Base-by-base conservation (phyloP, 192 early-diverging fungal genomes). In the Thoreauomyces humboldtii region DNA sequence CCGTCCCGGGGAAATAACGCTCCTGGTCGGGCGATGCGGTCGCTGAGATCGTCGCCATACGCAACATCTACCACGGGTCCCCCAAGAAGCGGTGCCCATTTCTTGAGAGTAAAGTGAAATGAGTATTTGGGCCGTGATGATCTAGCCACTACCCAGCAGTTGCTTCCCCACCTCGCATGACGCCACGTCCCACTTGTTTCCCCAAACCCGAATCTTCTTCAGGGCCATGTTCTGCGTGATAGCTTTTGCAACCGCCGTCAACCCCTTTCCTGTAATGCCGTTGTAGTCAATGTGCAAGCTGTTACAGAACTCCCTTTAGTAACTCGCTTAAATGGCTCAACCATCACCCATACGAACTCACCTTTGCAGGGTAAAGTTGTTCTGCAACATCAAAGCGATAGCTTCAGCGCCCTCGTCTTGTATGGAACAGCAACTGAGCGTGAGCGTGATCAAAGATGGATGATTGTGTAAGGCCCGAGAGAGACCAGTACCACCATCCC, bases 401-500 rank as follows among this genome's bases (percentile, higher is more conserved):
- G 79, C 80, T 48, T 74, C 74, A 9, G 77, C 76, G 38, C 80
- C 80, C 62, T 81, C 76, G 51, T 81, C 74, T 63, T 78, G 76
- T 7, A 81, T 70, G 24, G 72, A 38, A 51, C 77, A 79, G 52
- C 70, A 77, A 46, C 69, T 73, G 15, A 81, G 70, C 42, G 72
- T 79, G 48, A 81, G 53, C 4, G 60, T 46, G 6, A 42, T 51
- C 29, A 81, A 37, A 14, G 63, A 65, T 1, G 63, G 45, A 32
- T 81, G 73, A n/a, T 63, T 67, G 42, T 78, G 61, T 36, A 78
- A 41, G 4, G 80, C 67, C 37, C 63, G 52, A 42, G 68, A 81
- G 4, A 81, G 31, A 4, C 72, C 64, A 1, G 73, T 74, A 15
- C 80, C 73, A 25, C 80, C 80, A 53, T 81, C 80, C 21, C 80